Conservation (phyloP, 306 rosid genomes). For the Styphnolobium japonicum region DNA sequence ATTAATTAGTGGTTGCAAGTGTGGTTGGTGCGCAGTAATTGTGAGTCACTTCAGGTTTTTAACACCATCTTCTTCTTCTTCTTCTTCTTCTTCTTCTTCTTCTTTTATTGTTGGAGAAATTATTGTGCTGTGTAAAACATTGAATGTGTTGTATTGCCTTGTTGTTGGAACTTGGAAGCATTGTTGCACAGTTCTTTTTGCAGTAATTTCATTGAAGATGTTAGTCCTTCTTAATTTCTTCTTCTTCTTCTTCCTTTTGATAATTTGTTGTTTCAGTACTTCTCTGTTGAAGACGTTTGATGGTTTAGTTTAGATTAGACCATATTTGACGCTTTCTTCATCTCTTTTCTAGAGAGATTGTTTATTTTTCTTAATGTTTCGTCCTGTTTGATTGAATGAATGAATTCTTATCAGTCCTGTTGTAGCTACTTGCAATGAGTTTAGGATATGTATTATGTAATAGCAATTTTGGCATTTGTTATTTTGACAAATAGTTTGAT, state of each 20-base stretch:
- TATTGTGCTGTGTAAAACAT: not conserved
- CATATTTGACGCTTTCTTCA: not conserved
- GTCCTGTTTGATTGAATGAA: not conserved
- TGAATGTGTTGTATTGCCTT: not conserved
- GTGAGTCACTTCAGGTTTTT: not conserved
- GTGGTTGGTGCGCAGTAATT: constrained; percentile 24
- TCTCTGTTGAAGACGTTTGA: not conserved
- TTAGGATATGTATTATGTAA: not conserved
- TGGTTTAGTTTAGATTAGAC: not conserved
- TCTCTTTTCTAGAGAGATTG: not conserved
- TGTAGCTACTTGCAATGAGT: not conserved
- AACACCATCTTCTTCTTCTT: not conserved
- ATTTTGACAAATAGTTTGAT: not conserved
- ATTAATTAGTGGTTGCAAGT: not conserved
- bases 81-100: not conserved
- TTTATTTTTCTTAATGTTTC: not conserved
- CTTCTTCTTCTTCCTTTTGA: not conserved
- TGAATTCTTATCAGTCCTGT: not conserved
- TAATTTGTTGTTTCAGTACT: too few relatives aligned
- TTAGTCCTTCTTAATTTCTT: not conserved
- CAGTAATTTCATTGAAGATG: not conserved
- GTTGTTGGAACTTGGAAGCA: not conserved
- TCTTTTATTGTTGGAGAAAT: too few relatives aligned
- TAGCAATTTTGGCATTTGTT: not conserved
- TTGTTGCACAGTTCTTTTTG: not conserved